These are phyloP conservation scores for Ramicandelaber brevisporus DNA, from an alignment of 192 early-diverging fungal species.

Conservation along the genomic window DNA sequence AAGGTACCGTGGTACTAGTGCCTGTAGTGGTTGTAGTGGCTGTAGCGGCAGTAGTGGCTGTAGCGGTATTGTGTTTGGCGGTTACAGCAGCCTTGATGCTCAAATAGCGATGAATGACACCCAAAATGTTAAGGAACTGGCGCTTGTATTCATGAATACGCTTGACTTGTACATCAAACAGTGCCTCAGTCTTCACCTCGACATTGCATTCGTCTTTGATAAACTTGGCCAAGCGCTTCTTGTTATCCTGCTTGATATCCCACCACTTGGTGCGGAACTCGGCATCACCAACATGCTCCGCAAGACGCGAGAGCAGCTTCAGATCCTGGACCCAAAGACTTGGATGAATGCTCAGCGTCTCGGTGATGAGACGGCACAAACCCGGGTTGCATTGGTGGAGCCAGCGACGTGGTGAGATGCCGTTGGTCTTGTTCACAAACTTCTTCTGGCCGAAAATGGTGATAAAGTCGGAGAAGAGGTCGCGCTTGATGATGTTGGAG, in stretches of 20 bases:
- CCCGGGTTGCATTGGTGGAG: slow-evolving; percentile 87
- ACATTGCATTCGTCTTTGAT: slow-evolving; percentile 45
- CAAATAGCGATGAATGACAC: slow-evolving; percentile 85
- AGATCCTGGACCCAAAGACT: slow-evolving; percentile 72
- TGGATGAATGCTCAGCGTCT: slow-evolving; percentile 39
- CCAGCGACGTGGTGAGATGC: slow-evolving; percentile 92
- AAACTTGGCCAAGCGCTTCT: slow-evolving; percentile 64
- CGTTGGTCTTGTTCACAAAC: slow-evolving; percentile 96
- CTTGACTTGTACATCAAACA: slow-evolving; percentile 97
- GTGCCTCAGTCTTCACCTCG: slow-evolving; percentile 53
- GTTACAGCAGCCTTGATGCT: slow-evolving; percentile 45
- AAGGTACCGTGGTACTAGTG: no score
- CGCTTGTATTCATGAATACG: slow-evolving; percentile 99
- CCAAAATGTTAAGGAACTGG: slow-evolving; percentile 95
- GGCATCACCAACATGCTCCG: slow-evolving; percentile 27
- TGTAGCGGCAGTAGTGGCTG: no score
- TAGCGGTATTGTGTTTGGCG: slow-evolving; percentile 16
- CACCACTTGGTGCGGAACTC: slow-evolving; percentile 68
- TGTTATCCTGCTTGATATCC: slow-evolving; percentile 76
- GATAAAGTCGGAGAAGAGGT: slow-evolving; percentile 81
- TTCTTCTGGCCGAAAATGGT: slow-evolving; percentile 58
- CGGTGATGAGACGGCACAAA: slow-evolving; percentile 54
- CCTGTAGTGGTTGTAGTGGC: no score
- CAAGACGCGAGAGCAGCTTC: slow-evolving; percentile 33
- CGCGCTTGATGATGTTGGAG: slow-evolving; percentile 52